These are phyloP conservation scores for Monilinia polystroma DNA, from an alignment of 2,329 filamentous ascomycete genomes.

Conservation along the genomic window DNA sequence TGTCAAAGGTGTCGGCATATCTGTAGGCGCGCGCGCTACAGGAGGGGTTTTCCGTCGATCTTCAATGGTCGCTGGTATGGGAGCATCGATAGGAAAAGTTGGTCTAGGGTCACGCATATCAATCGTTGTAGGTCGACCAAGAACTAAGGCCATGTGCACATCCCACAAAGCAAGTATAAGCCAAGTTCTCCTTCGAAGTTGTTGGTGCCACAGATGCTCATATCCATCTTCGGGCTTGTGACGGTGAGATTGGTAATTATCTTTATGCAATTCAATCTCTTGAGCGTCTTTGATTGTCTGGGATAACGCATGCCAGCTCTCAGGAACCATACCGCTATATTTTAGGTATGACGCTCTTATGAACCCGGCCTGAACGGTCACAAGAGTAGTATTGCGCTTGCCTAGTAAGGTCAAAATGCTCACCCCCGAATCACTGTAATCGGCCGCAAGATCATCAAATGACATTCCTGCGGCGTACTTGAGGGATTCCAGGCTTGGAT, in stretches of 20 bases:
- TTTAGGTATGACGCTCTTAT: slow-evolving; percentile 57
- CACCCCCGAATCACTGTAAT: slow-evolving; percentile 60
- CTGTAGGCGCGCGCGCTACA: slow-evolving; percentile 45
- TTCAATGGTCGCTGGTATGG: slow-evolving; percentile 43
- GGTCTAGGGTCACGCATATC: slow-evolving; percentile 50
- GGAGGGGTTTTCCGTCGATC: slow-evolving; percentile 51
- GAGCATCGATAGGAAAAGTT: slow-evolving; percentile 54
- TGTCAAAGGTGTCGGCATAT: slow-evolving; percentile 58
- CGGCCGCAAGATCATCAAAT: slow-evolving; percentile 58
- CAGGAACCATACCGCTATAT: slow-evolving; percentile 57
- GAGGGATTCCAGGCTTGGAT: slow-evolving; percentile 53
- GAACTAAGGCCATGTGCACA: slow-evolving; percentile 41
- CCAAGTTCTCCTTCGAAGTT: slow-evolving; percentile 57
- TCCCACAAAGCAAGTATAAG: slow-evolving; percentile 52
- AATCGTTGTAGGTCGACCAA: slow-evolving; percentile 48
- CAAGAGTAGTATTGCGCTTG: slow-evolving; percentile 55
- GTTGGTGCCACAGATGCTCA: slow-evolving; percentile 58
- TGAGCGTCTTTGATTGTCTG: slow-evolving; percentile 60
- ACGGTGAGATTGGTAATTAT: slow-evolving; percentile 47
- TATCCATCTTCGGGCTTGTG: slow-evolving; percentile 50
- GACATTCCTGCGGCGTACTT: slow-evolving; percentile 60
- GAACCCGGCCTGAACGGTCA: slow-evolving; percentile 58
- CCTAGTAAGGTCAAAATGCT: slow-evolving; percentile 55
- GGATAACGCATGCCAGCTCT: slow-evolving; percentile 49
- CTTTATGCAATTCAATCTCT: slow-evolving; percentile 58